Percentiles rank a stretch among this genome's conserved stretches.
Conservation (phyloP, 169 alveolate genomes). For the Neospora caninum region DNA sequence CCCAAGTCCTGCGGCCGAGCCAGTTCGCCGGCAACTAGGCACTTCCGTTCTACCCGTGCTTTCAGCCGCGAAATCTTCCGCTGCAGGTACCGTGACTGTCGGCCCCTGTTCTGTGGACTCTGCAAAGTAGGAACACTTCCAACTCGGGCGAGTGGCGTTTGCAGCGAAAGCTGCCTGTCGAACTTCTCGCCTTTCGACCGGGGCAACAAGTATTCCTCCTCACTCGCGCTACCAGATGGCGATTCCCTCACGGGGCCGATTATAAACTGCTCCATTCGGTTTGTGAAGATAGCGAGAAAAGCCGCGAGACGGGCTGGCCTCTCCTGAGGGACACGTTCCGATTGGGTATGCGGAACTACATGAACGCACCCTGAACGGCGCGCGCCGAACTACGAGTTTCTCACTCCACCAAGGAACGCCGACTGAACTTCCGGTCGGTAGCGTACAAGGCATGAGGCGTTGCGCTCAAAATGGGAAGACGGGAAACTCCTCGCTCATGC, state of each 20-base stretch:
- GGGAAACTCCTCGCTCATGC: no score
- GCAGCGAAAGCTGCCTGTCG: not conserved
- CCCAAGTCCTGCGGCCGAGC: not conserved
- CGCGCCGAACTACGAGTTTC: no score
- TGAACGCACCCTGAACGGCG: no score
- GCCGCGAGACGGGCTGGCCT: not conserved
- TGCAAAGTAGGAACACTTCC: not conserved
- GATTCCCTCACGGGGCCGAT: not conserved
- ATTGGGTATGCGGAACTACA: no score
- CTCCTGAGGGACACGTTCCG: not conserved
- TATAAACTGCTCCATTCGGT: conserved; percentile 17
- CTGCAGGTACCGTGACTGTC: not conserved
- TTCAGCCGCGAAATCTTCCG: not conserved
- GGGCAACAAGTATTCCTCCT: not conserved
- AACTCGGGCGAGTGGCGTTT: not conserved
- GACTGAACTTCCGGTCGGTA: no score
- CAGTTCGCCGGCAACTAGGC: not conserved
- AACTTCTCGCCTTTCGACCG: not conserved
- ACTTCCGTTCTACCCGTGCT: not conserved
- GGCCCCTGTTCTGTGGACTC: not conserved
- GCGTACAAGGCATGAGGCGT: no score
- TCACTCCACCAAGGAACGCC: no score
- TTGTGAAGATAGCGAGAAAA: not conserved
- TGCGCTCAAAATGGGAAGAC: no score
- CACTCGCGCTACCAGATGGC: not conserved